Base-by-base conservation (phyloP, 106 monocot genomes). In the Triglochin maritima region DNA sequence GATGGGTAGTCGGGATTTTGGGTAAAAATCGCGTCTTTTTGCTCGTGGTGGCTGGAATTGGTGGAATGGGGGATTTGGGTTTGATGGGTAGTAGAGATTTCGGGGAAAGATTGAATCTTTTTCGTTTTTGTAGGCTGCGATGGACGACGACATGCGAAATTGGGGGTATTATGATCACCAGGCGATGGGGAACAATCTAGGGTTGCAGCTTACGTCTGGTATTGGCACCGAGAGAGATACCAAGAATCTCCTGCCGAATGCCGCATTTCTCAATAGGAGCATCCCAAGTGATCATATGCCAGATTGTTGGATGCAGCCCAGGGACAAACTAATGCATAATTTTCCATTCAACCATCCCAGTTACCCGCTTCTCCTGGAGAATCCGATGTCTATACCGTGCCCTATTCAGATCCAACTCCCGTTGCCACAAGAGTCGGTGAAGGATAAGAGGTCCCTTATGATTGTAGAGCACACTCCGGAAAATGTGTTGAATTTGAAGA, bases 121-220 rank as follows among this genome's bases (percentile, higher is more conserved):
- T 60, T 43, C 1, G 17, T 56, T 10, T 6, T 12, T n/a, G 56
- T 4, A 56, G 9, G 14, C 60, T 4, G 5, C 60, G 9, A 90
- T 90, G 89, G 89, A 86, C 46, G 81, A 81, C 6, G 83, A 86
- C 43, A 72, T 79, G 17, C 76, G 77, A 62, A 68, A 72, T 64
- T 86, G 89, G 83, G 71, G 81, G 4, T 86, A 74, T 74, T 90
- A 77, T 47, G 79, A 77, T 8, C 29, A 29, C 29, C 76, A 61
- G 44, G 73, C 76, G 7, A 11, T 77, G 47, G 79, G 74, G 59
- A 73, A 82, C 44, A 85, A 65, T 62, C 66, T 83, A 14, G 83
- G 81, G 46, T 68, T 89, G 64, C 89, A 81, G 71, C 83, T 86
- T 54, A 89, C 83, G 89, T 73, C 89, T 10, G 52, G 66, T 6